Evolutionary conservation across 495 filamentous ascomycete species (phyloP), one percentile per base, ranked within the genome.

Genomic region (Neurospora sp.): DNA sequence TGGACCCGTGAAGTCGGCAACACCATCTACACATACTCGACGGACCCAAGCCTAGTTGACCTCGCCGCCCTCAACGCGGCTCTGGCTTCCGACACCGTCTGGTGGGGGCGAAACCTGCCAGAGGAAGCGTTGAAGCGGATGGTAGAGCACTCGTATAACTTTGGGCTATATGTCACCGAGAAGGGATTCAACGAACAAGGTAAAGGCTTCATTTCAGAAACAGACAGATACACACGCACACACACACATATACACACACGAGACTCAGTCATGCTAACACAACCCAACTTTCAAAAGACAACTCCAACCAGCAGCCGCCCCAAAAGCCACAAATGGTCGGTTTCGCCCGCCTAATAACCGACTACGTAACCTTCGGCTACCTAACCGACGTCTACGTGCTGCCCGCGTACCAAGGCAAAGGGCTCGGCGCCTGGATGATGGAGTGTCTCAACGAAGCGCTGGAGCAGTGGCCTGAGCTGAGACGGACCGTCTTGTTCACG

Each of bases 351-450:
- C 77, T 92, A 8, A 78, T 92, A 34, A 93, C 91, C 0, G 91
- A 92, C 75, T 78, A 86, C 74, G 83, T 88, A 13, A 90, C 90
- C 0, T 87, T 91, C 74, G 89, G 84, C n/a, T 93, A 91, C 76
- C 81, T 92, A 31, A 91, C 91, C 11, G 91, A 92, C 72, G 88
- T 93, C 31, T 93, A 89, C 74, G 81, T 93, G 7, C 72, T 88
- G 0, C 77, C 82, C 0, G 82, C 86, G 70, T 83, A 89, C 70
- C 87, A 90, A 71, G 84, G 87, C 0, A 80, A 84, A n/a, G 90
- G 91, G 0, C 82, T 93, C 0, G 90, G 87, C 0, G 81, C 78
- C 11, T 94, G 89, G 89, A 76, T 92, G 72, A 86, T 91, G 74
- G 74, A 78, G 24, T 90, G 89, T 75, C 77, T 89, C 11, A 81